Evolutionary conservation across 371 early-diverging fungal species (phyloP).

Genomic region (Mortierella sp.): DNA sequence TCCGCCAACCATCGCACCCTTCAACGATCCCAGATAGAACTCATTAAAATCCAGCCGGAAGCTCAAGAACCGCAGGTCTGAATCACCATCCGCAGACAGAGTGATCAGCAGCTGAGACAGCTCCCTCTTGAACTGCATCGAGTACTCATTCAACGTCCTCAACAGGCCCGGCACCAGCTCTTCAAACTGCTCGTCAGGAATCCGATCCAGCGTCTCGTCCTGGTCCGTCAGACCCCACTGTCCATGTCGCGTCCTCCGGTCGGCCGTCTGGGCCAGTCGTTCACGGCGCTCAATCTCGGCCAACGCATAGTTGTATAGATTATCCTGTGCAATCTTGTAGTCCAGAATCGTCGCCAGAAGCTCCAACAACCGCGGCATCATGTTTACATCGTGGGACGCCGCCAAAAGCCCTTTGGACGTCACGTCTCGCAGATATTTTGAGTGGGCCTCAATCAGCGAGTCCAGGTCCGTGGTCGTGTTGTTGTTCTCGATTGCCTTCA

Average conservation of each 20-base stretch:
- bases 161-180: slow-evolving; percentile 31
- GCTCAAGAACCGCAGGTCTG: slow-evolving; percentile 76
- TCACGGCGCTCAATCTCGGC: slow-evolving; percentile 53
- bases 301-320: slow-evolving; percentile 62
- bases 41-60: slow-evolving; percentile 88
- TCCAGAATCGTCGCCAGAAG: slow-evolving; percentile 42
- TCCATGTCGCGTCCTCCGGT: slow-evolving; percentile 55
- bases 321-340: slow-evolving; percentile 58
- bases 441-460: slow-evolving; percentile 78
- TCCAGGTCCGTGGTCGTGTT: slow-evolving; percentile 80
- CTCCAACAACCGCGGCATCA: slow-evolving; percentile 42
- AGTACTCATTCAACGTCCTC: slow-evolving; percentile 59
- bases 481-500: slow-evolving; percentile 68
- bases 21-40: slow-evolving; percentile 64
- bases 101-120: slow-evolving; percentile 66
- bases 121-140: slow-evolving; percentile 60
- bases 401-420: slow-evolving; percentile 74
- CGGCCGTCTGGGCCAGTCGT: slow-evolving; percentile 33
- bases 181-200: slow-evolving; percentile 49
- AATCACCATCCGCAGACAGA: slow-evolving; percentile 76
- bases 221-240: slow-evolving; percentile 60
- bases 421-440: slow-evolving; percentile 72
- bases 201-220: slow-evolving; percentile 43
- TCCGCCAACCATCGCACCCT: slow-evolving; percentile 7
- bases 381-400: slow-evolving; percentile 64